Base-by-base conservation (phyloP, 2,329 filamentous ascomycete genomes). In the Penicillium decumbens region DNA sequence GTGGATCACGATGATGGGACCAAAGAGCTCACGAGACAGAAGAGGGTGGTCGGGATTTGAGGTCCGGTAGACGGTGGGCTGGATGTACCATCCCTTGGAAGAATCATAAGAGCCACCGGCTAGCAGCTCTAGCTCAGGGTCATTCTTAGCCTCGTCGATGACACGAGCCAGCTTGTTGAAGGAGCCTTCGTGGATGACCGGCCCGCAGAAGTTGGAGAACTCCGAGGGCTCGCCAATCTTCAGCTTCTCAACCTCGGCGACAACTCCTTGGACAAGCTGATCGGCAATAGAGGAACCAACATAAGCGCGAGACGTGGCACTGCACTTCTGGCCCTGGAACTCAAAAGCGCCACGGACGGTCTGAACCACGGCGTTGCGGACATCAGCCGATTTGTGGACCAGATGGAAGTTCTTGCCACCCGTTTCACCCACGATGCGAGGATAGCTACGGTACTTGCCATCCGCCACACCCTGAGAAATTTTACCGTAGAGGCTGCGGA, bases 341-440 rank as follows among this genome's bases (percentile, higher is more conserved):
- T 95, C 90, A 65, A 95, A 95, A 2, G 89, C 89, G 41, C 88
- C 89, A 48, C 90, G 87, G 28, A 95, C 81, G 4, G 88, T 93
- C 70, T 95, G 87, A 57, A 88, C 78, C 29, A 81, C 88, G 9
- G 89, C 89, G 64, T 92, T 93, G 53, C 82, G 75, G 43, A 93
- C 73, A 60, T 95, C 87, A 33, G 89, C 89, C 3, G 83, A 84
- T 40, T 78, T 75, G 75, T 95, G 89, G 28, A 95, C 72, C 45
- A 95, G 73, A 71, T 95, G 89, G 78, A 91, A 95, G 78, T 95
- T 95, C 82, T 95, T 95, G 68, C 89, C 89, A 52, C 89, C 89
- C 25, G 89, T 95, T 78, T 95, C 89, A 53, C 89, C 89, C 4
- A 95, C 88, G 56, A 95, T 87, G 61, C 89, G 85, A 40, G 89